A percentile compares a stretch with the other conserved stretches of the same genome.
Conservation (phyloP, 257 asterid species). For the Verbascum thapsus region DNA sequence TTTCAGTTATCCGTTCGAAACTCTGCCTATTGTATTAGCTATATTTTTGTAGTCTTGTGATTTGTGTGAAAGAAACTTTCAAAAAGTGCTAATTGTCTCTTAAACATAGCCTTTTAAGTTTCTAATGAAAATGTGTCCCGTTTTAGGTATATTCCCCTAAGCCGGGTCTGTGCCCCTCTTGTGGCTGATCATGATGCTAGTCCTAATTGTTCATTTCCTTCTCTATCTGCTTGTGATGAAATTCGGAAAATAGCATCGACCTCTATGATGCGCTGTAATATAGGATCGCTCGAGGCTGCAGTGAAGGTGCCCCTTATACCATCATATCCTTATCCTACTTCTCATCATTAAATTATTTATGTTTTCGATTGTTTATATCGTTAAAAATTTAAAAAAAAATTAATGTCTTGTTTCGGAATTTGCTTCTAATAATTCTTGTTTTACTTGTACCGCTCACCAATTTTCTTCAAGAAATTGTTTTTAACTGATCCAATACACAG, state of each 20-base stretch:
- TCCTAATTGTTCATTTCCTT: slow-evolving; percentile 61
- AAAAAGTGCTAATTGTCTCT: background rate
- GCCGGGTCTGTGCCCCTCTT: slow-evolving; percentile 54
- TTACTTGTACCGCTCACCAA: no score
- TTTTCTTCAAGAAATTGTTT: background rate
- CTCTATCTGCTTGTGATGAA: slow-evolving; percentile 62
- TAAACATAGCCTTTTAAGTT: background rate
- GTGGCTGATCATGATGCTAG: slow-evolving; percentile 39
- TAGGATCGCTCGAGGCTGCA: slow-evolving; percentile 71
- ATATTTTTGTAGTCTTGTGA: no score
- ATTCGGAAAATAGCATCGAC: slow-evolving; percentile 56
- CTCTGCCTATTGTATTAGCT: no score
- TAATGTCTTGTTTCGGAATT: no score
- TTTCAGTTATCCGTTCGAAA: background rate
- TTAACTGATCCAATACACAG: slow-evolving; percentile 44
- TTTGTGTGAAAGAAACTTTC: background rate
- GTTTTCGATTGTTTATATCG: no score
- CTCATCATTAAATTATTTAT: background rate
- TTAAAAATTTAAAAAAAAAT: no score
- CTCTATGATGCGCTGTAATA: slow-evolving; percentile 64
- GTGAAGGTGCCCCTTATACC: slow-evolving; percentile 55
- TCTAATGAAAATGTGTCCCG: background rate
- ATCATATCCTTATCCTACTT: background rate
- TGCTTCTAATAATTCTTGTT: no score
- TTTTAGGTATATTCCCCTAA: slow-evolving; percentile 82